phyloP scores from a whole-genome alignment of 2,329 filamentous ascomycete species.

The Trichoderma sp. region DNA sequence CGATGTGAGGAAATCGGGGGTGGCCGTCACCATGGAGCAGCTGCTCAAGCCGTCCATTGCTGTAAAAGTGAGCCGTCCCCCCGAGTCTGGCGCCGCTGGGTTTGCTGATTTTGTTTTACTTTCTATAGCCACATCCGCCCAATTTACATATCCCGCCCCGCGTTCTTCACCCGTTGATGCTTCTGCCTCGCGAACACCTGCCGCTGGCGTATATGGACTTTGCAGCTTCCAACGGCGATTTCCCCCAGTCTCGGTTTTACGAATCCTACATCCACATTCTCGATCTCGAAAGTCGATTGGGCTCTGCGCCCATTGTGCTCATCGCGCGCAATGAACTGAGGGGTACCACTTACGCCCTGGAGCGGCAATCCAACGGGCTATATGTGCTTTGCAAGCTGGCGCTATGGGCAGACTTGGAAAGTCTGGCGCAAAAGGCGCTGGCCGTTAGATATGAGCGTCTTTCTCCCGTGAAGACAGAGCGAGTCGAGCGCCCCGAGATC shows the following conservation, averaged over 20 bases:
- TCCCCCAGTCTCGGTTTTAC: conserved; percentile 54
- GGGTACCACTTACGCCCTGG: conserved; percentile 58
- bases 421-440: conserved; percentile 50
- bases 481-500: conserved; percentile 23
- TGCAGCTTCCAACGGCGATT: conserved; percentile 45
- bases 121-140: conserved; percentile 52
- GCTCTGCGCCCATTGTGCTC: conserved; percentile 53
- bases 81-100: background rate
- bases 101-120: background rate
- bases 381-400: conserved; percentile 69
- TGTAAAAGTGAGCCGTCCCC: conserved; percentile 43
- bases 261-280: conserved; percentile 61
- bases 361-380: conserved; percentile 57
- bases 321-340: conserved; percentile 58
- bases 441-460: conserved; percentile 34
- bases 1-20: conserved; percentile 37
- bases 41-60: conserved; percentile 51
- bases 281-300: conserved; percentile 60
- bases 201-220: conserved; percentile 61
- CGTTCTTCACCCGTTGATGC: conserved; percentile 57
- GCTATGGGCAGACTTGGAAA: conserved; percentile 59
- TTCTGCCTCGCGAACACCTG: conserved; percentile 59
- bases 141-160: conserved; percentile 52
- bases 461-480: conserved; percentile 23
- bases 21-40: conserved; percentile 45